A percentile compares a stretch with the other conserved stretches of the same genome.
These are phyloP conservation scores for Zangia roseola DNA, from an alignment of 768 basidiomycete species.

Conservation along the genomic window DNA sequence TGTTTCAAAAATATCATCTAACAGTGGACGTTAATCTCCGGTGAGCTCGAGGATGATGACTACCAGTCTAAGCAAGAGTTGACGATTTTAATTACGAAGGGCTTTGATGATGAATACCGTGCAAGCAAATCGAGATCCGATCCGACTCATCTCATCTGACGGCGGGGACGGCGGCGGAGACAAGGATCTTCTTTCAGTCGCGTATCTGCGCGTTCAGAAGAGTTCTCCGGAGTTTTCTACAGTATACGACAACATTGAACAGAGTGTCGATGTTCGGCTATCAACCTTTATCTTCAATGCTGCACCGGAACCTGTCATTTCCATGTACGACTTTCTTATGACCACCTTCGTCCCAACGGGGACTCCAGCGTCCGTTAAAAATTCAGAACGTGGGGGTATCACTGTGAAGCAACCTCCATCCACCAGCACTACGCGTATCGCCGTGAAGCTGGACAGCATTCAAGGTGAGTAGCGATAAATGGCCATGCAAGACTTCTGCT, in stretches of 20 bases:
- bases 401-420: slow-evolving; percentile 6
- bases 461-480: slow-evolving; percentile 50
- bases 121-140: slow-evolving; percentile 50
- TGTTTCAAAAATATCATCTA: slow-evolving; percentile 82
- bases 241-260: slow-evolving; percentile 81
- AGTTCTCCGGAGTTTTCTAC: slow-evolving; percentile 83
- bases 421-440: slow-evolving; percentile 69
- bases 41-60: slow-evolving; percentile 35
- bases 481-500: slow-evolving; percentile 2
- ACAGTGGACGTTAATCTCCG: slow-evolving; percentile 78
- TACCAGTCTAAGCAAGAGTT: background rate
- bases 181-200: slow-evolving; percentile 72
- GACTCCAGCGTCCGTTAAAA: slow-evolving; percentile 7
- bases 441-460: slow-evolving; percentile 81
- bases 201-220: slow-evolving; percentile 77
- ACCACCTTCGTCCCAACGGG: slow-evolving; percentile 78
- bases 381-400: slow-evolving; percentile 7
- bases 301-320: slow-evolving; percentile 86
- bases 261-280: slow-evolving; percentile 80
- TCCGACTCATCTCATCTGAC: slow-evolving; percentile 67
- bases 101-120: slow-evolving; percentile 75
- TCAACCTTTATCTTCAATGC: slow-evolving; percentile 90
- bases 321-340: slow-evolving; percentile 96
- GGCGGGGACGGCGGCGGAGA: slow-evolving; percentile 40
- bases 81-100: slow-evolving; percentile 40